Evolutionary conservation across 2,329 filamentous ascomycete species (phyloP).

Genomic region (Nigrospora oryzae): DNA sequence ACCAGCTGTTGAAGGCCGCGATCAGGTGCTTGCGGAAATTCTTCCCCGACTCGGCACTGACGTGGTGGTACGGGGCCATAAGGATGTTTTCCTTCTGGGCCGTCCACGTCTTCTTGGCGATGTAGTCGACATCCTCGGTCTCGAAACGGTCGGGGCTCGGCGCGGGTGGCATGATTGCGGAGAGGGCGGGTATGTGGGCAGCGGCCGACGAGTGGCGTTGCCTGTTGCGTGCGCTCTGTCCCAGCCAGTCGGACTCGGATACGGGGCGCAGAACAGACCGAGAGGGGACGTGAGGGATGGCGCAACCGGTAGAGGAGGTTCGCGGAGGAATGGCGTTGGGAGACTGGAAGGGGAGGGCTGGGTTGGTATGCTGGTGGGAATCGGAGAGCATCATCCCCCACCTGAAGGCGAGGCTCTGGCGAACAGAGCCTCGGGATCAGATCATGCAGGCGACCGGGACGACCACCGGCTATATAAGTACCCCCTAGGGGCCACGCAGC

Average conservation of each 20-base stretch:
- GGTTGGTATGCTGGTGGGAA: slow-evolving; percentile 1
- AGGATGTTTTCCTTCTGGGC: slow-evolving; percentile 70
- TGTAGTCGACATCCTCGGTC: slow-evolving; percentile 46
- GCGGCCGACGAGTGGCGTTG: slow-evolving; percentile 16
- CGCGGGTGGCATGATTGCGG: slow-evolving; percentile 27
- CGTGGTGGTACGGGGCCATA: slow-evolving; percentile 72
- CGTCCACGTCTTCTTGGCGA: slow-evolving; percentile 51
- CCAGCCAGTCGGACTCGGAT: slow-evolving; percentile 54
- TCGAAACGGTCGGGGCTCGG: slow-evolving; percentile 45
- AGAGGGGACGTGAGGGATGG: slow-evolving; percentile 18
- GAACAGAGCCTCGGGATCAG: background rate
- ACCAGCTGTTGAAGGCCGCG: slow-evolving; percentile 71
- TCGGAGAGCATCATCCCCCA: background rate
- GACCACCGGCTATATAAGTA: background rate
- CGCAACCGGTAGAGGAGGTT: slow-evolving; percentile 57
- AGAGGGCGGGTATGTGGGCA: slow-evolving; percentile 4
- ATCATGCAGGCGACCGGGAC: slow-evolving; percentile 3
- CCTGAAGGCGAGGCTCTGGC: background rate
- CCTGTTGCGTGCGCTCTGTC: slow-evolving; percentile 25
- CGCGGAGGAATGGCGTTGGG: slow-evolving; percentile 64
- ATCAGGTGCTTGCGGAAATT: slow-evolving; percentile 77
- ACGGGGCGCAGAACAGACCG: slow-evolving; percentile 43
- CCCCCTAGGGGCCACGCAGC: too few species aligned
- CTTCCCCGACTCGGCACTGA: slow-evolving; percentile 72
- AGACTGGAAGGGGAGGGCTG: slow-evolving; percentile 28